Percentiles rank a stretch among this genome's conserved stretches.
Conservation (phyloP, 176 grass and related monocot species). For the Lolium perenne region DNA sequence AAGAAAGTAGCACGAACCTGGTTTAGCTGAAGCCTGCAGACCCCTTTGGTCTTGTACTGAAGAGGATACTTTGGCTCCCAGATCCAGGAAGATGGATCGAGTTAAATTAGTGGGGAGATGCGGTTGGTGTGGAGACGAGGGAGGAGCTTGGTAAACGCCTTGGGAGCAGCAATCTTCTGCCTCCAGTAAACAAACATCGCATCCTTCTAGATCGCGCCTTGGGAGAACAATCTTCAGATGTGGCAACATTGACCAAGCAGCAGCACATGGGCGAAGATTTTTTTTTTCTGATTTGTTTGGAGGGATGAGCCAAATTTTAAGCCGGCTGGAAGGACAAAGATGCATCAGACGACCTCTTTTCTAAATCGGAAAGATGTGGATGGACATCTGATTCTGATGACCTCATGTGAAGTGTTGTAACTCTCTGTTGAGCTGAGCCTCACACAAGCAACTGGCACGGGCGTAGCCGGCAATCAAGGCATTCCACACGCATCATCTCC, state of each 20-base stretch:
- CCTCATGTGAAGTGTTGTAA: too few species aligned
- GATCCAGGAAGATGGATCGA: not conserved
- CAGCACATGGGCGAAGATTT: not conserved
- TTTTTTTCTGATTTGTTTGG: not conserved
- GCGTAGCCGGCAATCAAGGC: too few species aligned
- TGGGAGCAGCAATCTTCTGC: not conserved
- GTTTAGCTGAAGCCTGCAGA: not conserved
- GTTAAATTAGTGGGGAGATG: not conserved
- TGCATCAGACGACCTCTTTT: too few species aligned
- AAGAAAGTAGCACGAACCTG: not conserved
- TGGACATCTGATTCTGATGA: too few species aligned
- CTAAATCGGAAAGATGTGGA: too few species aligned
- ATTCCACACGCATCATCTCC: too few species aligned
- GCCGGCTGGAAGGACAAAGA: too few species aligned
- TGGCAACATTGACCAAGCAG: not conserved
- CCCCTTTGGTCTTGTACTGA: not conserved
- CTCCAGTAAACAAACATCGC: not conserved
- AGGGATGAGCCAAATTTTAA: not conserved
- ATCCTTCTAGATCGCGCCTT: not conserved
- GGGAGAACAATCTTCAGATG: not conserved
- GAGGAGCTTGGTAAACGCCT: not conserved
- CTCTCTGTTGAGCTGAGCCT: too few species aligned
- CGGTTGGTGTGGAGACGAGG: not conserved
- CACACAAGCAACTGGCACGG: too few species aligned
- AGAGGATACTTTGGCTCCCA: constrained; percentile 8